phyloP scores from a whole-genome alignment of 768 basidiomycete species.

The Scleroderma bovista region DNA sequence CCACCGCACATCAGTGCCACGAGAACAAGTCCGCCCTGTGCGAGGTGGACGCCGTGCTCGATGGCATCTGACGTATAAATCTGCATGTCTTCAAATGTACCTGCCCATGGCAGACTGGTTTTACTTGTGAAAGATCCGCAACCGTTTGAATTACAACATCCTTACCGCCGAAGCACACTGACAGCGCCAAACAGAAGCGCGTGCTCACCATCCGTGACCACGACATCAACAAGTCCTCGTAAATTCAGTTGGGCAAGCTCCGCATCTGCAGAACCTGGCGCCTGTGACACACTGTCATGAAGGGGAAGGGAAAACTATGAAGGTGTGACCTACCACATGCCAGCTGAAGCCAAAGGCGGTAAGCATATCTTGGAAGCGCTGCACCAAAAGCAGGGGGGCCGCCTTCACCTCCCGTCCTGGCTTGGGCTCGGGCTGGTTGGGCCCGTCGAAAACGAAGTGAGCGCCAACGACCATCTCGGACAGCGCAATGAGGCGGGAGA shows the following conservation, averaged over 20 bases:
- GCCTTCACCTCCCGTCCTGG: constrained; percentile 8
- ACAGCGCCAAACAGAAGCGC: constrained; percentile 1
- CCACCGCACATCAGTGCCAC: not conserved
- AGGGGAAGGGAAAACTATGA: not conserved
- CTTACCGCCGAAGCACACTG: constrained; percentile 1
- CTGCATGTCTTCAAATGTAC: too few relatives aligned
- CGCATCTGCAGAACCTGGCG: constrained; percentile 1
- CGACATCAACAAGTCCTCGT: not conserved
- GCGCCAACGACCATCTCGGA: constrained; percentile 32
- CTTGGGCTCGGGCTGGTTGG: constrained; percentile 36
- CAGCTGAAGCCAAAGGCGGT: constrained; percentile 38
- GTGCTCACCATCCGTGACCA: not conserved
- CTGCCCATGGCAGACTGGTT: not conserved
- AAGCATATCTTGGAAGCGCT: constrained; percentile 27
- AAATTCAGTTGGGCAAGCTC: constrained; percentile 1
- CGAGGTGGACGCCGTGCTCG: not conserved
- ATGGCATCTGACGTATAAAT: too few relatives aligned
- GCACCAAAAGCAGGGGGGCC: constrained; percentile 4
- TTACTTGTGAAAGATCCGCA: too few relatives aligned
- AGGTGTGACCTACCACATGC: constrained; percentile 19
- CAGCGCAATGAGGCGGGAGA: constrained; percentile 37
- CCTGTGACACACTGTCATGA: not conserved
- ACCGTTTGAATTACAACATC: too few relatives aligned
- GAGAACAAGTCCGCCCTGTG: not conserved
- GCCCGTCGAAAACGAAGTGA: constrained; percentile 50